Base-by-base conservation (phyloP, 352 stramenopile species). In the Pythium grandisporangium region DNA sequence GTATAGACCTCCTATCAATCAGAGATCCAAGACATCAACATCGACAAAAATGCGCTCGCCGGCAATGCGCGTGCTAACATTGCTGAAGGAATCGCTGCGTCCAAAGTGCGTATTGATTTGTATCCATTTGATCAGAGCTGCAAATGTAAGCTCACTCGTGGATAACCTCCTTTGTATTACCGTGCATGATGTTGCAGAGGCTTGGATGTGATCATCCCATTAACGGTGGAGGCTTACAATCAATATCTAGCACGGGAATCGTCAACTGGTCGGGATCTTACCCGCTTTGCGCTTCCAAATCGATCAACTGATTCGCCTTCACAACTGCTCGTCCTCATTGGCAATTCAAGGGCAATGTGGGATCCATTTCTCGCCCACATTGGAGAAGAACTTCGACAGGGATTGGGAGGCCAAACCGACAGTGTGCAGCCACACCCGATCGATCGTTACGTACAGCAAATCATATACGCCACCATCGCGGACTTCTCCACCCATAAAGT, bases 161-260 rank as follows among this genome's bases (percentile, higher is more conserved):
- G n/a, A n/a, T n/a, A n/a, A n/a, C n/a, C n/a, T n/a, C n/a, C n/a
- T 27, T 36, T 45, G 25, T 36, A 8, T 11, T 30, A n/a, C n/a
- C n/a, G n/a, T n/a, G n/a, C n/a, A n/a, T n/a, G n/a, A n/a, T n/a
- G n/a, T n/a, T 26, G 14, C 35, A 88, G 74, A 14, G 74, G 74
- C 3, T 45, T 88, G 13, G 74, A 88, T 38, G 58, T 88, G 14
- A 42, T 88, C 30, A 78, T 83, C 43, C 74, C 74, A 30, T 47
- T 82, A 30, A 76, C 59, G 10, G 53, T 81, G 21, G 74, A 80
- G 53, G 57, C 50, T 42, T 88, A 88, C 64, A 88, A 88, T 40
- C 51, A 47, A 11, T 70, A 65, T 37, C 51, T 84, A 3, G 45
- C 19, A 5, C 27, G 53, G 12, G 35, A 59, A 14, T 22, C 48